These are phyloP conservation scores for Zizania latifolia DNA, from an alignment of 176 grass and related monocot species.

Conservation along the genomic window DNA sequence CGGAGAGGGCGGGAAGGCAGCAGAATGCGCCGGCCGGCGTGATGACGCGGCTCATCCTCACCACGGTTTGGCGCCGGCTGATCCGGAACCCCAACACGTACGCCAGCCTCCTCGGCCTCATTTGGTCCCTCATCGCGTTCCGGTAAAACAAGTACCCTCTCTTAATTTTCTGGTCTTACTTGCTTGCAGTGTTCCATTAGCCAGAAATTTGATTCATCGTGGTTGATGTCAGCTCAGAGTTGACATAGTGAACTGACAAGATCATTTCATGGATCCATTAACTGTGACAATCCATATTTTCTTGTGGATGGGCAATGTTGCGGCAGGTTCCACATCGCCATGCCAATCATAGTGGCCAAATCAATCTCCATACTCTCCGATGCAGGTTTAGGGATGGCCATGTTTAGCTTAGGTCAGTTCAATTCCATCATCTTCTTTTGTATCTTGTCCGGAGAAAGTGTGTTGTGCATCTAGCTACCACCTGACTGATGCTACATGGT, in stretches of 20 bases:
- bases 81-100: constrained; percentile 95
- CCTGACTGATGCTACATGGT: neutral
- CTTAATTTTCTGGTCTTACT: neutral
- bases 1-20: neutral
- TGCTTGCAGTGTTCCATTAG: neutral
- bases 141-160: constrained; percentile 37
- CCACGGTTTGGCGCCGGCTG: constrained; percentile 86
- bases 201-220: neutral
- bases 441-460: neutral
- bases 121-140: constrained; percentile 85
- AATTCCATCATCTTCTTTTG: neutral
- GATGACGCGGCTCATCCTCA: constrained; percentile 72
- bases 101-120: constrained; percentile 75
- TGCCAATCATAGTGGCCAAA: constrained; percentile 65
- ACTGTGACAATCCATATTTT: neutral
- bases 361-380: constrained; percentile 91
- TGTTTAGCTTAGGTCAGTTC: constrained; percentile 74
- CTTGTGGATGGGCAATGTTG: neutral
- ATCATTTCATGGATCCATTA: neutral
- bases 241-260: too few species aligned
- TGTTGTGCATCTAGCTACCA: too few species aligned
- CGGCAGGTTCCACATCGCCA: constrained; percentile 61
- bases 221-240: neutral
- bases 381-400: constrained; percentile 86
- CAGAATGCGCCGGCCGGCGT: constrained; percentile 69